Percentiles rank a stretch among this genome's conserved stretches.
Evolutionary conservation across 208 protist species (phyloP).

Genomic region (Leptomonas seymouri): DNA sequence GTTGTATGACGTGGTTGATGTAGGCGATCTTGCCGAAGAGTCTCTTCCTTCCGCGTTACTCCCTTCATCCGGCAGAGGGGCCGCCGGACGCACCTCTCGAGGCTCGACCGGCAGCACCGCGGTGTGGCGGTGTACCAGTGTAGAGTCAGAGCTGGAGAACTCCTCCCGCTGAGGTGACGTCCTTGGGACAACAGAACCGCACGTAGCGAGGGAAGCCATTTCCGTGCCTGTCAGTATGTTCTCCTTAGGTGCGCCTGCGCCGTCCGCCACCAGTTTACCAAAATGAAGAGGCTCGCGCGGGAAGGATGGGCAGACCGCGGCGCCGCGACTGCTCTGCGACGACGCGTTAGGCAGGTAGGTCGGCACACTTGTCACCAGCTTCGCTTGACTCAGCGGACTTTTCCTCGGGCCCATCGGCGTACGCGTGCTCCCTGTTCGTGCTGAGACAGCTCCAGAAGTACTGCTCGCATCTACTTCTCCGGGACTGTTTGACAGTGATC

Average conservation of each 20-base stretch:
- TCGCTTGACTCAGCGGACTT: neutral
- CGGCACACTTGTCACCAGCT: neutral
- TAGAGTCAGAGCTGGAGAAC: neutral
- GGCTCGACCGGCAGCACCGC: neutral
- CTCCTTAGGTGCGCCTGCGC: neutral
- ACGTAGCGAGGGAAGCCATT: neutral
- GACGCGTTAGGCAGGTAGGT: constrained; percentile 3
- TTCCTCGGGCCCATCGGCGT: neutral
- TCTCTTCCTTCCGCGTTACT: neutral
- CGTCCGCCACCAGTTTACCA: neutral
- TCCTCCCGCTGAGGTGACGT: neutral
- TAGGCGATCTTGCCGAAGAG: neutral
- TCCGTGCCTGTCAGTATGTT: neutral
- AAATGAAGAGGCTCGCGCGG: constrained; percentile 2
- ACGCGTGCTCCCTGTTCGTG: neutral
- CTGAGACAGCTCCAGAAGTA: neutral
- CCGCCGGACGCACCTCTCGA: neutral
- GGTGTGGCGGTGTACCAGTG: neutral
- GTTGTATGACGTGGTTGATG: neutral
- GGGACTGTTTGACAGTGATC: neutral
- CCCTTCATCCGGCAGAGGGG: neutral
- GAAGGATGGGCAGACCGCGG: neutral
- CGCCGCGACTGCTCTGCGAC: neutral
- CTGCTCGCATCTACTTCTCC: neutral
- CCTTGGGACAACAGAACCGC: neutral